Evolutionary conservation across 768 basidiomycete species (phyloP).

Genomic region (Gloeophyllum trabeum): DNA sequence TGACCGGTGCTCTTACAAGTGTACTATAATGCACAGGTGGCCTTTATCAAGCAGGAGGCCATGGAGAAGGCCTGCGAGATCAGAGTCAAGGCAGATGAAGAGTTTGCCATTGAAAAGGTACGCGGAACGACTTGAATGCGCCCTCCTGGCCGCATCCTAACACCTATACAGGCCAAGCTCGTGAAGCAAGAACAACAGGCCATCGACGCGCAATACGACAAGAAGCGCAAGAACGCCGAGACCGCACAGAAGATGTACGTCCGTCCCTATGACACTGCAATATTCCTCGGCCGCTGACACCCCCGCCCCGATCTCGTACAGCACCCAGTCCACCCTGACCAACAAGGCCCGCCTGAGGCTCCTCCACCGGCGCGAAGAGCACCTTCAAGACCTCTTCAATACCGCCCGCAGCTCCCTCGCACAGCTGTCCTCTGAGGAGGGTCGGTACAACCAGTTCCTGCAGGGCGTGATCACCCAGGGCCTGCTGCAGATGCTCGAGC

Average conservation of each 20-base stretch:
- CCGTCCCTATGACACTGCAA: background rate
- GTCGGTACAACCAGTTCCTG: constrained; percentile 71
- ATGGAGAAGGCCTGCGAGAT: constrained; percentile 96
- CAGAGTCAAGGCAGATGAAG: constrained; percentile 94
- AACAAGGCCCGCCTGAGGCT: constrained; percentile 92
- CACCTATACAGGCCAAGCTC: constrained; percentile 67
- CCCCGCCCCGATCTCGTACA: constrained; percentile 17
- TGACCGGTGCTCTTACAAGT: constrained; percentile 3
- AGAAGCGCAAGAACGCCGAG: constrained; percentile 91
- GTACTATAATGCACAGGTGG: constrained; percentile 42
- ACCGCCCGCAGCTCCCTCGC: constrained; percentile 55
- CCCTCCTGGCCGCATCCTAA: background rate
- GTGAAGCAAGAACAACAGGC: constrained; percentile 93
- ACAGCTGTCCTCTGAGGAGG: constrained; percentile 50
- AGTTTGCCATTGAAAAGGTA: constrained; percentile 98
- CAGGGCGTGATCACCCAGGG: constrained; percentile 81
- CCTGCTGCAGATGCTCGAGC: constrained; percentile 73
- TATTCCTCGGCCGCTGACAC: background rate
- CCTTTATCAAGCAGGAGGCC: constrained; percentile 98
- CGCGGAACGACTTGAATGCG: background rate
- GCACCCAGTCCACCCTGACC: constrained; percentile 90
- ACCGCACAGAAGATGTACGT: constrained; percentile 92
- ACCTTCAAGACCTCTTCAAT: constrained; percentile 80
- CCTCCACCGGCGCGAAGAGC: constrained; percentile 85
- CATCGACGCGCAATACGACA: constrained; percentile 90